A percentile compares a stretch with the other conserved stretches of the same genome.
These are phyloP conservation scores for Fusarium pseudonygamai DNA, from an alignment of 2,329 filamentous ascomycete genomes.

Conservation along the genomic window DNA sequence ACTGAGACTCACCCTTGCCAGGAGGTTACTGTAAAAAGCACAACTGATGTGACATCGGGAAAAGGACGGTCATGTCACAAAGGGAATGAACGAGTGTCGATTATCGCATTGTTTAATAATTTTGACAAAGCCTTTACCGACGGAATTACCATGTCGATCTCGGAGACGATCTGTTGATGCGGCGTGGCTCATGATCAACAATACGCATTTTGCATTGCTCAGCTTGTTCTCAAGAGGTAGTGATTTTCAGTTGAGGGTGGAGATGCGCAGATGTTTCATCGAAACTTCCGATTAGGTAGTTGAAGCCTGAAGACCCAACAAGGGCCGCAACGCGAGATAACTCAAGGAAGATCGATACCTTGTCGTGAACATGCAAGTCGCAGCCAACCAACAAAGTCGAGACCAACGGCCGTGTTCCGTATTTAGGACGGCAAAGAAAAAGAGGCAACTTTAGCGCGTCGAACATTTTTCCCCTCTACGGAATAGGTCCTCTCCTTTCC, in stretches of 20 bases:
- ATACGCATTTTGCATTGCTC: constrained; percentile 4
- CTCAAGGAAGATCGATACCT: background rate
- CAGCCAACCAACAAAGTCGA: constrained; percentile 14
- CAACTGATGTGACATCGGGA: constrained; percentile 19
- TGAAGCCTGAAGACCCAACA: background rate
- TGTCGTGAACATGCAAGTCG: background rate
- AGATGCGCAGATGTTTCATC: constrained; percentile 18
- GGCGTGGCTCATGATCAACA: constrained; percentile 12
- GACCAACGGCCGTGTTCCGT: constrained; percentile 11
- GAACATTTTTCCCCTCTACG: background rate
- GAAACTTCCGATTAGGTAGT: background rate
- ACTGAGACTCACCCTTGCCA: constrained; percentile 24
- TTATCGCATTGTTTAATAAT: constrained; percentile 22
- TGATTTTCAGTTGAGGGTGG: background rate
- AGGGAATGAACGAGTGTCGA: background rate
- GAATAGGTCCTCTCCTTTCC: constrained; percentile 1
- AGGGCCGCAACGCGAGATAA: background rate
- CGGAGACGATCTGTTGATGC: constrained; percentile 14
- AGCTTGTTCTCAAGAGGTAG: constrained; percentile 7
- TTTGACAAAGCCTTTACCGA: constrained; percentile 18
- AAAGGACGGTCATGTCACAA: background rate
- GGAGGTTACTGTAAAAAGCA: background rate
- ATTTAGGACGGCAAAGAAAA: constrained; percentile 14
- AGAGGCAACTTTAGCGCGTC: constrained; percentile 9
- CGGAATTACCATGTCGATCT: constrained; percentile 27